These are phyloP conservation scores for Cruciata laevipes DNA, from an alignment of 257 asterid species.

Conservation along the genomic window DNA sequence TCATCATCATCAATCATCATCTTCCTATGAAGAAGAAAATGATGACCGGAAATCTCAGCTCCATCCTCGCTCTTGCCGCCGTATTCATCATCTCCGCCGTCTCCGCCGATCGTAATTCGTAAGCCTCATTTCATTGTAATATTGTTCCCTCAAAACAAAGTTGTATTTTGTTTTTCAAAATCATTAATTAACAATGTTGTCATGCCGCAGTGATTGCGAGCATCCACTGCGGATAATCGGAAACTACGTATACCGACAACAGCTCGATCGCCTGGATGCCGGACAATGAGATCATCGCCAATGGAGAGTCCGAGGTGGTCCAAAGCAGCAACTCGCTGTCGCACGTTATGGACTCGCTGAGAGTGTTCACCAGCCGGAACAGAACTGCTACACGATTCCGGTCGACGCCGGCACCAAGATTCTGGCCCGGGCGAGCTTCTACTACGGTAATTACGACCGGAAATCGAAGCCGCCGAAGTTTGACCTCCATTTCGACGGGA, in stretches of 20 bases:
- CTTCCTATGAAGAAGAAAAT: constrained; percentile 4
- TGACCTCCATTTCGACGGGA: constrained; percentile 51
- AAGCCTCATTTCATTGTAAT: no score
- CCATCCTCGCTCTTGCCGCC: constrained; percentile 8
- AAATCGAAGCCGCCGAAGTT: constrained; percentile 51
- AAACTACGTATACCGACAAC: constrained; percentile 9
- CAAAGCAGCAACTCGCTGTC: constrained; percentile 23
- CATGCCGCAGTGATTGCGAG: constrained; percentile 20
- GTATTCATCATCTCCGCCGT: constrained; percentile 21
- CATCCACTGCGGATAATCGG: constrained; percentile 45
- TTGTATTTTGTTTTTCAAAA: no score
- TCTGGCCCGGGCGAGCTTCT: constrained; percentile 52
- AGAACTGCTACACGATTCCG: constrained; percentile 41
- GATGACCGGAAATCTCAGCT: constrained; percentile 15
- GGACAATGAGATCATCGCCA: constrained; percentile 17
- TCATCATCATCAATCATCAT: not conserved
- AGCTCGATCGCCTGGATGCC: constrained; percentile 25
- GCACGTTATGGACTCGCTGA: constrained; percentile 35
- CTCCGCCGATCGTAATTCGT: constrained; percentile 25
- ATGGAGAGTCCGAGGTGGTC: constrained; percentile 22
- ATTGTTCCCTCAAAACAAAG: no score
- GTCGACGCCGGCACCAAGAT: constrained; percentile 20
- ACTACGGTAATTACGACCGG: constrained; percentile 60
- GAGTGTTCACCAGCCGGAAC: constrained; percentile 39
- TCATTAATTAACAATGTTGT: no score